These are phyloP conservation scores for Helotiales sp. DNA, from an alignment of 2,329 filamentous ascomycete genomes.

Conservation along the genomic window DNA sequence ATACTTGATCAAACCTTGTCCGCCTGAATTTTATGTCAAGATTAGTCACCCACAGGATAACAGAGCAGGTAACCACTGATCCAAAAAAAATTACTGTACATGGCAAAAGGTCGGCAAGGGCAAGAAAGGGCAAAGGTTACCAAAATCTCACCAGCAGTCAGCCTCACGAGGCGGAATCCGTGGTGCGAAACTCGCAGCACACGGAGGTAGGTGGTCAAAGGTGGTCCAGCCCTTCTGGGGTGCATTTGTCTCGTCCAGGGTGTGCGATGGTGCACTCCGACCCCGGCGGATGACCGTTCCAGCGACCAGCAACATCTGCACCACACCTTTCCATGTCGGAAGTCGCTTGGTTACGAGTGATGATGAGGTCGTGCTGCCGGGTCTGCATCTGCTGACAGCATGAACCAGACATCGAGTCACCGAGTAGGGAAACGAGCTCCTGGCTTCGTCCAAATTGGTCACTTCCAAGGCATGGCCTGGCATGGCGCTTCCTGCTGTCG, in stretches of 20 bases:
- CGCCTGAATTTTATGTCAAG: neutral
- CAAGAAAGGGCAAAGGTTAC: neutral
- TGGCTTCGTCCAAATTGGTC: too few species aligned
- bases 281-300: neutral
- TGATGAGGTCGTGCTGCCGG: neutral
- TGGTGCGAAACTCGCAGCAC: neutral
- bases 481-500: neutral
- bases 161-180: slow-evolving; percentile 12
- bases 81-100: too few species aligned
- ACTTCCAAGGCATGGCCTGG: too few species aligned
- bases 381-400: neutral
- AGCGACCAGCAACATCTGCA: neutral
- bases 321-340: too few species aligned
- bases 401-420: slow-evolving; percentile 1
- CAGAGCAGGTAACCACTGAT: neutral
- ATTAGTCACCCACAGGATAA: neutral
- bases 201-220: neutral
- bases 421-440: too few species aligned
- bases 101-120: neutral
- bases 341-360: neutral
- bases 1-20: too few species aligned
- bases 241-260: too few species aligned
- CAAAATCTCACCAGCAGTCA: too few species aligned
- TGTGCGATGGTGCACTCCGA: too few species aligned
- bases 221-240: neutral